These are phyloP conservation scores for Skeletonema grethae DNA, from an alignment of 108 stramenopile species.

Conservation along the genomic window DNA sequence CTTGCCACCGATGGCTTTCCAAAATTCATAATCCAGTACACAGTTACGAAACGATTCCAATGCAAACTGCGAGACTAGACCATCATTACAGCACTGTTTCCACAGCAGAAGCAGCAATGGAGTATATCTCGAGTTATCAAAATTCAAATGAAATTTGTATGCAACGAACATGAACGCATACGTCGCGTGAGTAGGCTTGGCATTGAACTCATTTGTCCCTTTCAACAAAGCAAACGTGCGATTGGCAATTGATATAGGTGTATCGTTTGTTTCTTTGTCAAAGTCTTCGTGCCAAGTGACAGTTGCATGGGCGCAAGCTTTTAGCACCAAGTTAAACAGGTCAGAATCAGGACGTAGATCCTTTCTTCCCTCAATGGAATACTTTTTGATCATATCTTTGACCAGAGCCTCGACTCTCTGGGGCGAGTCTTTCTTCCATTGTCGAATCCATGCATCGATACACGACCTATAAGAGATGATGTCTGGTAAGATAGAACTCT, in stretches of 20 bases:
- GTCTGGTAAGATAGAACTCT: slow-evolving; percentile 29
- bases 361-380: slow-evolving; percentile 17
- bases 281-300: slow-evolving; percentile 17
- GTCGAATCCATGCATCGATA: slow-evolving; percentile 45
- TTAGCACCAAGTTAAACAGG: slow-evolving; percentile 38
- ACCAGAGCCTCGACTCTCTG: slow-evolving; percentile 32
- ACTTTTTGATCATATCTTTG: slow-evolving; percentile 36
- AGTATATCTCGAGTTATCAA: slow-evolving; percentile 28
- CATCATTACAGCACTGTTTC: slow-evolving; percentile 38
- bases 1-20: slow-evolving; percentile 21
- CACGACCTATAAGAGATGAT: slow-evolving; percentile 37
- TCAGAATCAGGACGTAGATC: slow-evolving; percentile 41
- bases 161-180: slow-evolving; percentile 49
- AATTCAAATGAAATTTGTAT: slow-evolving; percentile 41
- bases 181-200: slow-evolving; percentile 33
- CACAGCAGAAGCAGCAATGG: slow-evolving; percentile 28
- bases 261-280: slow-evolving; percentile 14
- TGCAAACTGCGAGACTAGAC: slow-evolving; percentile 37
- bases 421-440: slow-evolving; percentile 22
- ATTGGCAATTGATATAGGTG: slow-evolving; percentile 40
- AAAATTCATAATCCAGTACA: slow-evolving; percentile 36
- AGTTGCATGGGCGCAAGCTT: slow-evolving; percentile 36
- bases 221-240: slow-evolving; percentile 24
- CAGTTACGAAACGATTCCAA: slow-evolving; percentile 37
- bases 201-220: slow-evolving; percentile 31